Evolutionary conservation across 2,329 filamentous ascomycete species (phyloP).

Genomic region (Xylariaceae sp.): DNA sequence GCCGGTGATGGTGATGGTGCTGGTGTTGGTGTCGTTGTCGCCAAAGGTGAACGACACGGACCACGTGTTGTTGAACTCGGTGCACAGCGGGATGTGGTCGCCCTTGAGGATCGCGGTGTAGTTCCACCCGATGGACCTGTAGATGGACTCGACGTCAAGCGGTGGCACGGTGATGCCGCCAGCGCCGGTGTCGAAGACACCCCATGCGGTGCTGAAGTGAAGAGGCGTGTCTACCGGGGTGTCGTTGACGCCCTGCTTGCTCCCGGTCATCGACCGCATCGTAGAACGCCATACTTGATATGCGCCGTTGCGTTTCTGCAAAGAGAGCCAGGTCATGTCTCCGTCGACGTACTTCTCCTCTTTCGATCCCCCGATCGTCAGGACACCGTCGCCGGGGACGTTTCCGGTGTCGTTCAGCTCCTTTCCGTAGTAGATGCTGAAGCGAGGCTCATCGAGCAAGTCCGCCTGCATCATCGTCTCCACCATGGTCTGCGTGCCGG

Average conservation of each 20-base stretch:
- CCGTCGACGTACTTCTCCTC: conserved; percentile 27
- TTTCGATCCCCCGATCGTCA: conserved; percentile 30
- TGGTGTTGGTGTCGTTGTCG: conserved; percentile 11
- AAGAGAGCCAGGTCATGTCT: conserved; percentile 16
- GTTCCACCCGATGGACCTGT: conserved; percentile 32
- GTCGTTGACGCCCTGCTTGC: not conserved
- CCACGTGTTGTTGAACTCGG: conserved; percentile 33
- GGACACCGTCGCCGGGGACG: conserved; percentile 18
- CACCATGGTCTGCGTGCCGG: conserved; percentile 25
- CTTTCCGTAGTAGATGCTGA: conserved; percentile 28
- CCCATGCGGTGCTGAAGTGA: conserved; percentile 6
- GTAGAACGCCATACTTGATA: conserved; percentile 30
- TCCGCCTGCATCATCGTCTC: conserved; percentile 28
- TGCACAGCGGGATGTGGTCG: conserved; percentile 28
- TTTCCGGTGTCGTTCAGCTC: conserved; percentile 13
- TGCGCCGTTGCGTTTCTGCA: conserved; percentile 4
- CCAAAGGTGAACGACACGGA: conserved; percentile 27
- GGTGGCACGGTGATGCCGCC: conserved; percentile 23
- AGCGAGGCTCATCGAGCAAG: conserved; percentile 27
- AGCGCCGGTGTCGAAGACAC: conserved; percentile 31
- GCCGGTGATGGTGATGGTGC: conserved; percentile 25
- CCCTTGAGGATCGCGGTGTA: conserved; percentile 25
- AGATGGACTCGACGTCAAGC: conserved; percentile 22
- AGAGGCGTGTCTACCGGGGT: conserved; percentile 4
- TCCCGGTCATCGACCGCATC: conserved; percentile 10